Evolutionary conservation across 306 rosid species (phyloP).

Genomic region (Begonia peltatifolia): DNA sequence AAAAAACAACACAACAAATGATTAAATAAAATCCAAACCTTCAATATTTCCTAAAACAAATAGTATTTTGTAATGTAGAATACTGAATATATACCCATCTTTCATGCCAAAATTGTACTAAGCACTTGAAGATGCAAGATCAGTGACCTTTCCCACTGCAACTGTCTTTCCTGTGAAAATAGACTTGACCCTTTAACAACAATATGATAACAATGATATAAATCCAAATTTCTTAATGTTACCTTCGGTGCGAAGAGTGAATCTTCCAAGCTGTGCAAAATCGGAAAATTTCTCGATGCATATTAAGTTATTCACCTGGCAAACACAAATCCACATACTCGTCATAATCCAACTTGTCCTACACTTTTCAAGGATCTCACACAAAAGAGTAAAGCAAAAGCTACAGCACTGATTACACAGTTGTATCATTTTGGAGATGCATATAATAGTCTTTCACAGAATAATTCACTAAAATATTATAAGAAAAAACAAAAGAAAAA

Average conservation of each 20-base stretch:
- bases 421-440: too few relatives aligned
- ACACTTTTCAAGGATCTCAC: too few relatives aligned
- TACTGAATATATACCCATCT: conserved; percentile 17
- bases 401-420: too few relatives aligned
- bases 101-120: conserved; percentile 46
- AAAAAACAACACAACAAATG: too few relatives aligned
- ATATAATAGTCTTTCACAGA: too few relatives aligned
- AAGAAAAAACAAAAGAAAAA: too few relatives aligned
- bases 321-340: neutral
- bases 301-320: conserved; percentile 54
- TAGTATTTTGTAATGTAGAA: too few relatives aligned
- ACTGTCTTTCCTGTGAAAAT: conserved; percentile 67
- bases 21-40: too few relatives aligned
- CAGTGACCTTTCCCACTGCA: conserved; percentile 84
- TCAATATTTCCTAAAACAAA: too few relatives aligned
- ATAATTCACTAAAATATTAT: too few relatives aligned
- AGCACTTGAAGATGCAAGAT: conserved; percentile 21
- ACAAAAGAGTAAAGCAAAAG: too few relatives aligned
- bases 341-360: too few relatives aligned
- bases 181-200: neutral
- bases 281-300: conserved; percentile 77
- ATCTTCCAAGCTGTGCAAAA: conserved; percentile 88
- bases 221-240: conserved; percentile 2
- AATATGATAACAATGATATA: conserved; percentile 2
- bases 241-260: conserved; percentile 99